phyloP scores from a whole-genome alignment of 345 rosid species.

The Nephelium lappaceum region DNA sequence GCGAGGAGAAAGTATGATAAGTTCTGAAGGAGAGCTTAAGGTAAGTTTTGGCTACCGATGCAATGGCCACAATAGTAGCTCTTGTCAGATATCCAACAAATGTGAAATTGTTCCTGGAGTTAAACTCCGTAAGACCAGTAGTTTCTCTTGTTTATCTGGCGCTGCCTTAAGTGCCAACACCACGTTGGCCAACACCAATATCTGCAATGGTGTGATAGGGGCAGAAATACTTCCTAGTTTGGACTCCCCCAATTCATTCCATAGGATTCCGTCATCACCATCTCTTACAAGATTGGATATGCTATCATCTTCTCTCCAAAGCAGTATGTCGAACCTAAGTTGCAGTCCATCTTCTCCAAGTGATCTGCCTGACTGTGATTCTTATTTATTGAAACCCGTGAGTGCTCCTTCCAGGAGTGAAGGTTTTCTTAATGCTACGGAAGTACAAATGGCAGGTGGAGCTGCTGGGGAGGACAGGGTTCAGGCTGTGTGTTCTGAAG shows the following conservation, averaged over 20 bases:
- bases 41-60: slow-evolving; percentile 95
- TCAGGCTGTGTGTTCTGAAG: slow-evolving; percentile 98
- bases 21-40: slow-evolving; percentile 70
- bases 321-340: slow-evolving; percentile 75
- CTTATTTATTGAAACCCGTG: slow-evolving; percentile 50
- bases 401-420: slow-evolving; percentile 73
- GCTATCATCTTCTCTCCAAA: slow-evolving; percentile 85
- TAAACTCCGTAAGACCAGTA: slow-evolving; percentile 57
- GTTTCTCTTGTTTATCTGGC: slow-evolving; percentile 95
- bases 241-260: slow-evolving; percentile 89
- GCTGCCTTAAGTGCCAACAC: slow-evolving; percentile 97
- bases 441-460: slow-evolving; percentile 96
- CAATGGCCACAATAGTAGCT: slow-evolving; percentile 33
- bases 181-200: slow-evolving; percentile 89
- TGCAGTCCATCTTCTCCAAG: slow-evolving; percentile 72
- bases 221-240: slow-evolving; percentile 82
- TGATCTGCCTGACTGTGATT: slow-evolving; percentile 65
- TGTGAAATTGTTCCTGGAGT: slow-evolving; percentile 41
- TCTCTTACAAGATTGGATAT: slow-evolving; percentile 77
- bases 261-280: slow-evolving; percentile 78
- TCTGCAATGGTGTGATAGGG: slow-evolving; percentile 88
- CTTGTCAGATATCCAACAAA: slow-evolving; percentile 33
- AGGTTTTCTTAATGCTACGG: slow-evolving; percentile 68
- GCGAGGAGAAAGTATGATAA: slow-evolving; percentile 42
- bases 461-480: slow-evolving; percentile 99